Conservation (phyloP, 768 basidiomycete species). For the Termitomyces titanicus region DNA sequence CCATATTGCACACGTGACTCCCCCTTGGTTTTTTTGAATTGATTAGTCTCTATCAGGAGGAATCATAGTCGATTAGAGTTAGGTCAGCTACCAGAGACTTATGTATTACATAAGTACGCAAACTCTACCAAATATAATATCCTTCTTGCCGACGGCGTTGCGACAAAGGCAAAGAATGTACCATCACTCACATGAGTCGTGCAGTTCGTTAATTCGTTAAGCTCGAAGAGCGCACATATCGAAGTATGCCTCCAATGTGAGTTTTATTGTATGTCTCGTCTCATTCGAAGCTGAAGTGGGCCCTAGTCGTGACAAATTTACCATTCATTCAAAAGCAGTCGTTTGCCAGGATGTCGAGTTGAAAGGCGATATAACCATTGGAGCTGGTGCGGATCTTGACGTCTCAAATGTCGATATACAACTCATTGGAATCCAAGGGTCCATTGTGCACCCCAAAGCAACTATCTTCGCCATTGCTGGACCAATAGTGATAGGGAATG, state of each 20-base stretch:
- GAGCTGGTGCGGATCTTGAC: conserved; percentile 49
- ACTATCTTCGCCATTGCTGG: conserved; percentile 90
- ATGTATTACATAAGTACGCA: too few relatives aligned
- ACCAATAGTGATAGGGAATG: conserved; percentile 83
- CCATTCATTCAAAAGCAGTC: conserved; percentile 86
- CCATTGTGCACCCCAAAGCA: conserved; percentile 90
- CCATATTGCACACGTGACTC: too few relatives aligned
- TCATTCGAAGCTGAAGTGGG: neutral
- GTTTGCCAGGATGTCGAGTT: conserved; percentile 94
- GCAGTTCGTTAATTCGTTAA: neutral
- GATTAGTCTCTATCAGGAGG: too few relatives aligned
- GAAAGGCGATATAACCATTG: conserved; percentile 92
- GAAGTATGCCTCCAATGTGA: conserved; percentile 18
- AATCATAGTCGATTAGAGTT: too few relatives aligned
- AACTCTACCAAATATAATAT: too few relatives aligned
- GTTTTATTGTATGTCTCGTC: neutral
- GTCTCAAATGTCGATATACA: neutral
- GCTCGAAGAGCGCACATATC: neutral
- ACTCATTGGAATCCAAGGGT: conserved; percentile 40
- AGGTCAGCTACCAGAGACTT: too few relatives aligned
- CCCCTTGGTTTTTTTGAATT: too few relatives aligned
- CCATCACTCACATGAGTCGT: neutral
- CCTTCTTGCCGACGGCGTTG: too few relatives aligned
- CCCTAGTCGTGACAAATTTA: conserved; percentile 79
- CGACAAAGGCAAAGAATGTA: too few relatives aligned